Conservation (phyloP, 495 filamentous ascomycete species). For the Penicillium mononematosum region DNA sequence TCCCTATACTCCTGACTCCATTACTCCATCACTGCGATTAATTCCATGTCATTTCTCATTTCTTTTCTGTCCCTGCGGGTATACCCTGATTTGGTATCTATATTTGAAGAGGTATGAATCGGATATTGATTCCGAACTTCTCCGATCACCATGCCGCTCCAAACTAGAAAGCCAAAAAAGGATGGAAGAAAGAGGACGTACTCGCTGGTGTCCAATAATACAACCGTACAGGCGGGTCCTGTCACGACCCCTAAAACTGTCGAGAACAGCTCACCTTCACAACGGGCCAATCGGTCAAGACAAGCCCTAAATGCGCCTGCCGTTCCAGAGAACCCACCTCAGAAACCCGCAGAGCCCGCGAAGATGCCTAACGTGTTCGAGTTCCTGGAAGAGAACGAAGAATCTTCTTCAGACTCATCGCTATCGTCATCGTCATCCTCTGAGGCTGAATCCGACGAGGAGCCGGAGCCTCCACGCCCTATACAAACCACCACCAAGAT, state of each 20-base stretch:
- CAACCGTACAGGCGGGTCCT: slow-evolving; percentile 25
- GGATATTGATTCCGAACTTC: slow-evolving; percentile 15
- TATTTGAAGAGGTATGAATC: slow-evolving; percentile 19
- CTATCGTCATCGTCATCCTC: slow-evolving; percentile 1
- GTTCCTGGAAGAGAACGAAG: slow-evolving; percentile 37
- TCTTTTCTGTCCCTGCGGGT: slow-evolving; percentile 11
- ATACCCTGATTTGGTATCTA: slow-evolving; percentile 23
- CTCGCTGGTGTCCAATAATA: slow-evolving; percentile 30
- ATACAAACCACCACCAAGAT: slow-evolving; percentile 21
- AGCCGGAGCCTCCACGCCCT: slow-evolving; percentile 7
- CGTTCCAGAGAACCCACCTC: slow-evolving; percentile 7
- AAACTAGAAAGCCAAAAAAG: slow-evolving; percentile 35
- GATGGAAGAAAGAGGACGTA: slow-evolving; percentile 33
- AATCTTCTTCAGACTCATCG: slow-evolving; percentile 23
- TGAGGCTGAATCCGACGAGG: slow-evolving; percentile 17
- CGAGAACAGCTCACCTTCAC: slow-evolving; percentile 13
- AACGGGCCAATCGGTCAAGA: slow-evolving; percentile 21
- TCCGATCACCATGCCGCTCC: slow-evolving; percentile 34
- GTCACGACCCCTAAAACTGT: slow-evolving; percentile 22
- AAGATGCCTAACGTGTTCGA: slow-evolving; percentile 44
- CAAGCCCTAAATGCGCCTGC: slow-evolving; percentile 18
- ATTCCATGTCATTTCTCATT: slow-evolving; percentile 20
- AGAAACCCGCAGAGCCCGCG: slow-evolving; percentile 20
- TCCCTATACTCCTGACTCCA: slow-evolving; percentile 16
- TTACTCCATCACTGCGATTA: slow-evolving; percentile 10